A percentile compares a stretch with the other conserved stretches of the same genome.
phyloP scores from a whole-genome alignment of 495 filamentous ascomycete genomes.

The Achaetomiella virescens region DNA sequence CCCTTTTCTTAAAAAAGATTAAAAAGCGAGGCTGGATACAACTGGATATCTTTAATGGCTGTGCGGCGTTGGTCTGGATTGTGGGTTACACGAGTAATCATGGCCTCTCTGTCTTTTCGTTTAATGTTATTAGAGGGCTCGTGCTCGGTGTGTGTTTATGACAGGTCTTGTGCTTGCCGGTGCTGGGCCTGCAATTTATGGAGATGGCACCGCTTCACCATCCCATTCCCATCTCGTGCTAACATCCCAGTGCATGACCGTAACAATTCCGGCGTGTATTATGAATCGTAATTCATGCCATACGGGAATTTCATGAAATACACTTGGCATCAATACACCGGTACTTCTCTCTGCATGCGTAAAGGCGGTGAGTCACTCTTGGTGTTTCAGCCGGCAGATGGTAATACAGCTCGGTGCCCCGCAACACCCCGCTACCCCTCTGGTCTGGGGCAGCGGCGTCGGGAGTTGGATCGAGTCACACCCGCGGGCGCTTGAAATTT shows the following conservation, averaged over 20 bases:
- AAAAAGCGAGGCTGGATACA: too few species aligned
- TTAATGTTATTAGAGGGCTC: too few species aligned
- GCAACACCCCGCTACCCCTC: slow-evolving; percentile 21
- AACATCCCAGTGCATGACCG: neutral
- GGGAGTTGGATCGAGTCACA: slow-evolving; percentile 22
- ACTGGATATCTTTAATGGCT: too few species aligned
- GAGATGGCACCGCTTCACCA: neutral
- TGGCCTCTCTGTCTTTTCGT: too few species aligned
- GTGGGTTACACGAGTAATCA: too few species aligned
- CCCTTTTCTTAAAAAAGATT: too few species aligned
- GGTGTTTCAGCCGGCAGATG: neutral
- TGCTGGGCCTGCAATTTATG: too few species aligned
- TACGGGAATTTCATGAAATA: neutral
- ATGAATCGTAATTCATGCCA: neutral
- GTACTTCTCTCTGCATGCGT: neutral
- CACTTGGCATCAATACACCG: neutral
- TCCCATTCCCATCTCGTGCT: neutral
- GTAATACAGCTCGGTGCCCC: neutral
- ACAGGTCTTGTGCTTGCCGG: too few species aligned
- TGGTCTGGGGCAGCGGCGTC: neutral
- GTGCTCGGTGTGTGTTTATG: too few species aligned
- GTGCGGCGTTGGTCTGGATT: too few species aligned
- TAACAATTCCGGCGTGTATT: neutral
- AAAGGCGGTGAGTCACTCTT: neutral
- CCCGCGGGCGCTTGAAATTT: slow-evolving; percentile 10